A percentile compares a stretch with the other conserved stretches of the same genome.
Evolutionary conservation across 2,329 filamentous ascomycete species (phyloP).

Genomic region (Phialophora verrucosa): DNA sequence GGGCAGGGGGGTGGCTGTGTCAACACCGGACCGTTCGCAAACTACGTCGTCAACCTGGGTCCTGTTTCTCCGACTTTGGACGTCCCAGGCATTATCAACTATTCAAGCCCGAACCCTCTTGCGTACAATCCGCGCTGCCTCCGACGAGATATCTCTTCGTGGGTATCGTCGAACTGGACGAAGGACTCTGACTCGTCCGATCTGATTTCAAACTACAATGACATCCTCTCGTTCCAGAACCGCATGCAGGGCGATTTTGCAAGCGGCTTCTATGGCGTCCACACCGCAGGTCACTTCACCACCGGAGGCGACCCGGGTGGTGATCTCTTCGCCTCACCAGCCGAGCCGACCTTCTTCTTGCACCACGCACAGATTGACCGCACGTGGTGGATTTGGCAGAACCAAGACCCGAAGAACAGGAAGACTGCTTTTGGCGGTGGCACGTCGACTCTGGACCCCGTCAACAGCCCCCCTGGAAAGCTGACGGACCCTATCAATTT

Average conservation of each 20-base stretch:
- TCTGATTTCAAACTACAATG: conserved; percentile 29
- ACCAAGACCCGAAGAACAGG: conserved; percentile 32
- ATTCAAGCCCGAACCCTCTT: conserved; percentile 31
- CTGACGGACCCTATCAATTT: conserved; percentile 33
- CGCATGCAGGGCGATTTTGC: conserved; percentile 33
- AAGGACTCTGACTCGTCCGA: conserved; percentile 34
- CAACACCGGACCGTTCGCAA: conserved; percentile 41
- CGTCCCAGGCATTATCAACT: conserved; percentile 30
- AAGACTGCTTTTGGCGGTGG: conserved; percentile 29
- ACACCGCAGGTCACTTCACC: conserved; percentile 36
- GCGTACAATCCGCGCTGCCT: conserved; percentile 36
- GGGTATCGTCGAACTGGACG: conserved; percentile 35
- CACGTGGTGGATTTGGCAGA: conserved; percentile 36
- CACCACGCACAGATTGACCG: conserved; percentile 36
- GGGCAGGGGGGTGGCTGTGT: conserved; percentile 40
- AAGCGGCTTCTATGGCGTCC: conserved; percentile 32
- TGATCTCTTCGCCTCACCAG: conserved; percentile 33
- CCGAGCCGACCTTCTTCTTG: conserved; percentile 35
- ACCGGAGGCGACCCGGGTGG: conserved; percentile 36
- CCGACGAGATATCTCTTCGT: conserved; percentile 35
- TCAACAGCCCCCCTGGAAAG: conserved; percentile 30
- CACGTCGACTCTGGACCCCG: conserved; percentile 30
- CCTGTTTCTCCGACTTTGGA: conserved; percentile 37
- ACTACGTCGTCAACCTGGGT: conserved; percentile 45
- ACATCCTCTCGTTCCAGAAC: conserved; percentile 32